phyloP scores from a whole-genome alignment of 2,329 filamentous ascomycete species.

The Ophiocordyceps robertsii region DNA sequence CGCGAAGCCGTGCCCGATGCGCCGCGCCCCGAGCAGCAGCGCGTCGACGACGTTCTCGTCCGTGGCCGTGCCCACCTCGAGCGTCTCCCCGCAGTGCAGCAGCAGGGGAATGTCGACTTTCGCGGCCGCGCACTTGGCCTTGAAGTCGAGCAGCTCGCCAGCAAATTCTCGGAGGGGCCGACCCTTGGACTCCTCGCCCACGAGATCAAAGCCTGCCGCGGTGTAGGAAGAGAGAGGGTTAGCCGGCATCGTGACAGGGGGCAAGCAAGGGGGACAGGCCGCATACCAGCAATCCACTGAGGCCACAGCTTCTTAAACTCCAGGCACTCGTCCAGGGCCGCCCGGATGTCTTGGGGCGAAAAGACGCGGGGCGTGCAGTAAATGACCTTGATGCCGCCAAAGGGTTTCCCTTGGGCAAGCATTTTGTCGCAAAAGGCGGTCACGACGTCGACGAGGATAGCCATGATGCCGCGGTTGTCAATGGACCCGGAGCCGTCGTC shows the following conservation, averaged over 20 bases:
- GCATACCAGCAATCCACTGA: slow-evolving; percentile 48
- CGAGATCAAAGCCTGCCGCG: slow-evolving; percentile 49
- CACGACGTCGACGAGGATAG: slow-evolving; percentile 44
- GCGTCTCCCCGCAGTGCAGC: slow-evolving; percentile 65
- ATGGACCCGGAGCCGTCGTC: slow-evolving; percentile 40
- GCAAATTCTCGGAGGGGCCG: slow-evolving; percentile 43
- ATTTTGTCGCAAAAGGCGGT: slow-evolving; percentile 27
- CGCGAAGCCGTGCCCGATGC: slow-evolving; percentile 63
- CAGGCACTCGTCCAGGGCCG: slow-evolving; percentile 47
- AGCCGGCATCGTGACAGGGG: no score
- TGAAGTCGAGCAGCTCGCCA: slow-evolving; percentile 42
- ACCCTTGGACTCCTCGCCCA: slow-evolving; percentile 53
- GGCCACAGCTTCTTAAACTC: slow-evolving; percentile 42
- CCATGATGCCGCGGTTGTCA: slow-evolving; percentile 45
- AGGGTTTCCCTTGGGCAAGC: slow-evolving; percentile 16
- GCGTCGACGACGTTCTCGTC: slow-evolving; percentile 60
- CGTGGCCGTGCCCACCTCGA: slow-evolving; percentile 48
- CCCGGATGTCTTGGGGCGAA: slow-evolving; percentile 27
- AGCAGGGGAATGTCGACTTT: slow-evolving; percentile 53
- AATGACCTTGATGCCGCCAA: slow-evolving; percentile 56
- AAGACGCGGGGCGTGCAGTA: slow-evolving; percentile 58
- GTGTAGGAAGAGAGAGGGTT: background rate
- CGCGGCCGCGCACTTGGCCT: slow-evolving; percentile 30
- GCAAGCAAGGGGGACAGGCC: background rate
- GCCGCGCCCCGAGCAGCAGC: slow-evolving; percentile 49